phyloP scores from a whole-genome alignment of 345 rosid genomes.

The Brassica cretica region DNA sequence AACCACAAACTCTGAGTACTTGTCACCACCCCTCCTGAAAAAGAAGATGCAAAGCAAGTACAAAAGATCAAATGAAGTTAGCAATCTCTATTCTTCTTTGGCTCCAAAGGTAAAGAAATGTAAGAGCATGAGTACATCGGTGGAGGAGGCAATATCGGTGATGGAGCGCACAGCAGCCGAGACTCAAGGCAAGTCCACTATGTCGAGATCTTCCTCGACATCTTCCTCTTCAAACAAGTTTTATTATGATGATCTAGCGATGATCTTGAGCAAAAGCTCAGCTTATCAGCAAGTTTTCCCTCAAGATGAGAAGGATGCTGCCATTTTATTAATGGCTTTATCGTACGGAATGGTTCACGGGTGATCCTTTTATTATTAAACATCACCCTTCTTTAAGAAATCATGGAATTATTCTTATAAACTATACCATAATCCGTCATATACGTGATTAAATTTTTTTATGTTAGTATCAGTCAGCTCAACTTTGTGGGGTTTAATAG shows the following conservation, averaged over 20 bases:
- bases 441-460: conserved; percentile 6
- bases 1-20: neutral
- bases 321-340: conserved; percentile 85
- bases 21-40: conserved; percentile 15
- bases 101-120: conserved; percentile 9
- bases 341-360: conserved; percentile 78
- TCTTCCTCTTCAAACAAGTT: conserved; percentile 42
- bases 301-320: conserved; percentile 91
- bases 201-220: conserved; percentile 10
- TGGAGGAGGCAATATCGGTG: neutral
- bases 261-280: conserved; percentile 60
- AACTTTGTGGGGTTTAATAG: neutral
- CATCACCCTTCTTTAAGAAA: neutral
- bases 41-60: conserved; percentile 31
- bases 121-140: conserved; percentile 5
- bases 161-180: conserved; percentile 10
- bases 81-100: neutral
- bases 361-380: conserved; percentile 24
- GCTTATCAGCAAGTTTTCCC: conserved; percentile 73
- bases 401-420: neutral
- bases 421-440: conserved; percentile 3
- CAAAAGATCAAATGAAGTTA: conserved; percentile 18
- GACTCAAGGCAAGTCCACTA: conserved; percentile 12
- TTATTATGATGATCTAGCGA: conserved; percentile 60
- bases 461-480: conserved; percentile 1